phyloP scores from a whole-genome alignment of 2,329 filamentous ascomycete species.

The Scytalidium lignicola region DNA sequence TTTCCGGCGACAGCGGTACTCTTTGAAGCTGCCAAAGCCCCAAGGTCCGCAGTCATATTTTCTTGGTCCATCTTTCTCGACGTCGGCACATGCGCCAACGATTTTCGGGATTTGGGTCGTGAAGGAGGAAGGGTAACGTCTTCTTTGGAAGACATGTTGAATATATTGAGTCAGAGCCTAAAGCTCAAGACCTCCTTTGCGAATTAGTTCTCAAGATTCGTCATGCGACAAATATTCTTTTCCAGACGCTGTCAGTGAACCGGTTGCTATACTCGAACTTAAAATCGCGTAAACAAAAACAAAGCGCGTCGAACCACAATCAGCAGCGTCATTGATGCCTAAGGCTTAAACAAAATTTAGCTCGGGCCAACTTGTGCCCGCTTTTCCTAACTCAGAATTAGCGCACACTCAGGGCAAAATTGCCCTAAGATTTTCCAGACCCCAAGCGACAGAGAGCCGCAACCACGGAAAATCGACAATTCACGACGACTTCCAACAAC shows the following conservation, averaged over 20 bases:
- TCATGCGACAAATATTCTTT: neutral
- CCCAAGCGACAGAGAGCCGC: neutral
- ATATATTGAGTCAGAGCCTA: conserved; percentile 9
- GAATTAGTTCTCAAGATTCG: neutral
- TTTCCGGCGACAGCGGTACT: conserved; percentile 16
- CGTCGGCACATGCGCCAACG: conserved; percentile 58
- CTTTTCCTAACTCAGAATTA: neutral
- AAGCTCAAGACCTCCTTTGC: conserved; percentile 8
- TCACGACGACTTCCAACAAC: conserved; percentile 11
- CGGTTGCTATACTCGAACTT: neutral
- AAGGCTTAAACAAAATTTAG: neutral
- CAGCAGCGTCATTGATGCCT: neutral
- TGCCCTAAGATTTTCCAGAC: neutral
- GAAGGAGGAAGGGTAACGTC: conserved; percentile 50
- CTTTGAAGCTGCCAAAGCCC: conserved; percentile 32
- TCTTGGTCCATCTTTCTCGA: conserved; percentile 61
- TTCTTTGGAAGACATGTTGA: conserved; percentile 33
- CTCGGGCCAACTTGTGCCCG: neutral
- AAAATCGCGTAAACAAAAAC: conserved; percentile 18
- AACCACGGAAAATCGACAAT: conserved; percentile 2
- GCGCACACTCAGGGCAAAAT: neutral
- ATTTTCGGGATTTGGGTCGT: conserved; percentile 57
- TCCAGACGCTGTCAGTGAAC: neutral
- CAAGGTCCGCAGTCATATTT: conserved; percentile 67
- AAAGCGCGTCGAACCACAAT: conserved; percentile 6